Evolutionary conservation across 345 rosid genomes (phyloP).

Genomic region (Eutrema heterophyllum): DNA sequence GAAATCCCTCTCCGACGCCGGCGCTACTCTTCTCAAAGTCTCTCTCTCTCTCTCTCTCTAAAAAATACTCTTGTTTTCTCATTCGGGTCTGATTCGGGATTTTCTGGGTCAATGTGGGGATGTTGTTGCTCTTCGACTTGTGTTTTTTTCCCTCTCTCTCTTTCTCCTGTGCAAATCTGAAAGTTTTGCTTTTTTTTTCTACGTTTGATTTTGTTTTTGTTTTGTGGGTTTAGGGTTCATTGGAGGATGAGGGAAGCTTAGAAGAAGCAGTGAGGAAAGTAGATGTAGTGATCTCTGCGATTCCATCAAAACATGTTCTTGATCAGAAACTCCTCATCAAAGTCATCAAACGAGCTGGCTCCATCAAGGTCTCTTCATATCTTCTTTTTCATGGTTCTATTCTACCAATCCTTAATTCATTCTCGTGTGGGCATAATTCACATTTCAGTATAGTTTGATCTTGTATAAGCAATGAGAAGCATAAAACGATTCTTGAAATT

Average conservation of each 20-base stretch:
- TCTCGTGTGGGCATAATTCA: neutral
- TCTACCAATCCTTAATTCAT: neutral
- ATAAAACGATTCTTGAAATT: neutral
- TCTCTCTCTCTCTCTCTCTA: neutral
- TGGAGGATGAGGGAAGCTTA: slow-evolving; percentile 60
- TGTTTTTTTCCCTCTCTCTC: neutral
- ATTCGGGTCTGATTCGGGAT: neutral
- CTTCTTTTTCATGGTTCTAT: neutral
- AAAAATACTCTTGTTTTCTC: neutral
- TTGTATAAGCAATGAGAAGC: neutral
- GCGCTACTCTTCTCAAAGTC: slow-evolving; percentile 60
- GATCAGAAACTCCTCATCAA: slow-evolving; percentile 61
- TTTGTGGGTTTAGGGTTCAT: slow-evolving; percentile 47
- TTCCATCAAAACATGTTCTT: slow-evolving; percentile 61
- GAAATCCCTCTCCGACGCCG: slow-evolving; percentile 42
- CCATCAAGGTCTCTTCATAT: slow-evolving; percentile 41
- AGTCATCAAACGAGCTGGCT: slow-evolving; percentile 51
- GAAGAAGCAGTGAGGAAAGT: slow-evolving; percentile 63
- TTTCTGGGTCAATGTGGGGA: neutral
- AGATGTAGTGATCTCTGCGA: slow-evolving; percentile 71
- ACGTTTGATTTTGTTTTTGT: neutral
- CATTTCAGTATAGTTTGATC: neutral
- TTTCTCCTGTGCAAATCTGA: neutral
- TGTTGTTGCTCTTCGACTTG: neutral
- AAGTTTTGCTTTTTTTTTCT: neutral